Percentiles rank a stretch among this genome's conserved stretches.
These are phyloP conservation scores for Fusarium tupiense DNA, from an alignment of 2,329 filamentous ascomycete genomes.

Conservation along the genomic window DNA sequence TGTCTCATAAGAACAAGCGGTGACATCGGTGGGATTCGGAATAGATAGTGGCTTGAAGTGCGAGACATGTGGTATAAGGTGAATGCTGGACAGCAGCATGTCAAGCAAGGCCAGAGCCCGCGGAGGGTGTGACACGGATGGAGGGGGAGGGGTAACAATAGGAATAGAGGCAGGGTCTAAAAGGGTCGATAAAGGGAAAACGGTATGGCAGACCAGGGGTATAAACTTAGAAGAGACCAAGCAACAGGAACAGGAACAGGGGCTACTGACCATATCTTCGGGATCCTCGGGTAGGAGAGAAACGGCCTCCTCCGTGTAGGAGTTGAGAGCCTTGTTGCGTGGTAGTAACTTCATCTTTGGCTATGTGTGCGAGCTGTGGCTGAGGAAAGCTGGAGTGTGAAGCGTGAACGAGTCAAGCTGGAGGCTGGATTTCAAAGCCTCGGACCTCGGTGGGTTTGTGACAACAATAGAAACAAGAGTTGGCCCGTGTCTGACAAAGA, in stretches of 20 bases:
- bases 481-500: conserved; percentile 27
- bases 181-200: conserved; percentile 8
- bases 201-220: conserved; percentile 13
- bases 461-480: conserved; percentile 17
- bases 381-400: conserved; percentile 18
- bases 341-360: conserved; percentile 53
- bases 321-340: conserved; percentile 50
- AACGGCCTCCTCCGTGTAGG: conserved; percentile 53
- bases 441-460: conserved; percentile 23
- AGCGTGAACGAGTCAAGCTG: background rate
- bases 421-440: conserved; percentile 7
- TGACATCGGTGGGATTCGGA: conserved; percentile 5
- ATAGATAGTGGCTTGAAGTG: conserved; percentile 15
- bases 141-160: conserved; percentile 36
- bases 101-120: background rate
- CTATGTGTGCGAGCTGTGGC: conserved; percentile 7
- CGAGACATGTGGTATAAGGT: conserved; percentile 4
- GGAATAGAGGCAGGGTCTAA: conserved; percentile 19
- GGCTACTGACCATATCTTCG: conserved; percentile 56
- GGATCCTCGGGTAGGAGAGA: conserved; percentile 57
- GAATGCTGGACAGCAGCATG: conserved; percentile 1
- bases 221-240: conserved; percentile 12
- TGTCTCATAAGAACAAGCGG: conserved; percentile 14
- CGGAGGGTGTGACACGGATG: conserved; percentile 24
- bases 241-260: conserved; percentile 11